Evolutionary conservation across 164 flowering plant species (phyloP).

Genomic region (Macadamia tetraphylla): DNA sequence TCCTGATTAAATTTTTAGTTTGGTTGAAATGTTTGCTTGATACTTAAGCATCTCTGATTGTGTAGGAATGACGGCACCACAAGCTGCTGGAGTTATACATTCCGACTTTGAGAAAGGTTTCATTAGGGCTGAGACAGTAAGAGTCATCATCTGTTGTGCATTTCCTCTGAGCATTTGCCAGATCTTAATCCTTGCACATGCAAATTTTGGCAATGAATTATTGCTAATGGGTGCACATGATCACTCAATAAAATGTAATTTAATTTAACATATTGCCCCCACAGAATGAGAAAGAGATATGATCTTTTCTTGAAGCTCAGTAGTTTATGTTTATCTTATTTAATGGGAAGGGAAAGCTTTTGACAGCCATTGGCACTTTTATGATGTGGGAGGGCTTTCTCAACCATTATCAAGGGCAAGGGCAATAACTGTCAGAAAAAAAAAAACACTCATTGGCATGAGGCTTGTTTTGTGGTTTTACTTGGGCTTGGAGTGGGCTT

Average conservation of each 20-base stretch:
- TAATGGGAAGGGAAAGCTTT: background rate
- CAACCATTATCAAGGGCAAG: too few relatives aligned
- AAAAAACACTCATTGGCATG: too few relatives aligned
- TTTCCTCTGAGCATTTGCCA: background rate
- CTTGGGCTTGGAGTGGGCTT: too few relatives aligned
- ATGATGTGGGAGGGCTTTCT: too few relatives aligned
- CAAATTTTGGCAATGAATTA: background rate
- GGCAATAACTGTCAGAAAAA: too few relatives aligned
- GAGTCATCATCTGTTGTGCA: constrained; percentile 12
- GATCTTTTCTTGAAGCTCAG: background rate
- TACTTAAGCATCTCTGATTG: constrained; percentile 1
- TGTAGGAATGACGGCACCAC: constrained; percentile 97
- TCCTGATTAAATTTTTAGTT: background rate
- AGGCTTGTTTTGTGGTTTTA: too few relatives aligned
- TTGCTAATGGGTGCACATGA: background rate
- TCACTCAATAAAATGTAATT: background rate
- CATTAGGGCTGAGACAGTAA: constrained; percentile 96
- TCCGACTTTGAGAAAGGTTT: constrained; percentile 98
- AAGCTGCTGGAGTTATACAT: constrained; percentile 99
- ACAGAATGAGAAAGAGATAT: background rate
- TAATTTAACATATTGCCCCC: background rate
- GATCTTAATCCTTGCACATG: background rate
- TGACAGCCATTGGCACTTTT: background rate
- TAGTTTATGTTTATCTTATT: background rate
- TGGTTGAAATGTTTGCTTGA: background rate